Evolutionary conservation across 2,329 filamentous ascomycete genomes (phyloP).

Genomic region (Arthrobotrys sinensis): DNA sequence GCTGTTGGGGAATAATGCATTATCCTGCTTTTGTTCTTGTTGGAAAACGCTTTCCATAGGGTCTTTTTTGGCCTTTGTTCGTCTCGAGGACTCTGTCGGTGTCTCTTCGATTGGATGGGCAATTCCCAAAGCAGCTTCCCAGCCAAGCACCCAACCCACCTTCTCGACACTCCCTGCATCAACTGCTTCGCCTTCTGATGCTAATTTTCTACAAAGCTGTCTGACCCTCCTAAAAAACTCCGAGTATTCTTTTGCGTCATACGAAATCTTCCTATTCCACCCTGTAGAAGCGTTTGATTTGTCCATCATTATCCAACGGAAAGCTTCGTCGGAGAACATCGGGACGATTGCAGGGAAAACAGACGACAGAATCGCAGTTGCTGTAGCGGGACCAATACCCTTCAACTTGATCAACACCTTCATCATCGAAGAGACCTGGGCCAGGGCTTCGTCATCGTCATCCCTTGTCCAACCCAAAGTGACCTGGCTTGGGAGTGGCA

Average conservation of each 20-base stretch:
- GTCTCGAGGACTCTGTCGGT: slow-evolving; percentile 9
- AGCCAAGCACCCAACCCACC: slow-evolving; percentile 57
- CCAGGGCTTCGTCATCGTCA: slow-evolving; percentile 63
- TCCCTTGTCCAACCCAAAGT: slow-evolving; percentile 72
- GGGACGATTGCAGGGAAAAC: slow-evolving; percentile 74
- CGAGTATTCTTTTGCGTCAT: slow-evolving; percentile 78
- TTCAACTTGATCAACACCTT: slow-evolving; percentile 75
- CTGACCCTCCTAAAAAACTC: slow-evolving; percentile 69
- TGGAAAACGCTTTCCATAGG: neutral
- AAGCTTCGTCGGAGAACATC: slow-evolving; percentile 87
- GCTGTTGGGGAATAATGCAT: slow-evolving; percentile 32
- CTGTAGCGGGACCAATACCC: slow-evolving; percentile 85
- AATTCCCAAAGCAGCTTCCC: slow-evolving; percentile 41
- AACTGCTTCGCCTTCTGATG: slow-evolving; percentile 26
- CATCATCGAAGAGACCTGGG: slow-evolving; percentile 69
- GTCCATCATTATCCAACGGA: slow-evolving; percentile 78
- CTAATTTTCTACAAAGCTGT: slow-evolving; percentile 39
- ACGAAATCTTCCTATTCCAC: slow-evolving; percentile 75
- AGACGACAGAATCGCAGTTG: slow-evolving; percentile 79
- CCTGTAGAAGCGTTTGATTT: slow-evolving; percentile 68
- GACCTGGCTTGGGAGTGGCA: slow-evolving; percentile 37
- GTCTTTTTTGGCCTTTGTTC: neutral
- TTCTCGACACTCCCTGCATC: slow-evolving; percentile 49
- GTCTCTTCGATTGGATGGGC: neutral
- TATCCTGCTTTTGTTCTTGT: slow-evolving; percentile 25